These are phyloP conservation scores for Melaleuca alternifolia DNA, from an alignment of 345 rosid genomes.

Conservation along the genomic window DNA sequence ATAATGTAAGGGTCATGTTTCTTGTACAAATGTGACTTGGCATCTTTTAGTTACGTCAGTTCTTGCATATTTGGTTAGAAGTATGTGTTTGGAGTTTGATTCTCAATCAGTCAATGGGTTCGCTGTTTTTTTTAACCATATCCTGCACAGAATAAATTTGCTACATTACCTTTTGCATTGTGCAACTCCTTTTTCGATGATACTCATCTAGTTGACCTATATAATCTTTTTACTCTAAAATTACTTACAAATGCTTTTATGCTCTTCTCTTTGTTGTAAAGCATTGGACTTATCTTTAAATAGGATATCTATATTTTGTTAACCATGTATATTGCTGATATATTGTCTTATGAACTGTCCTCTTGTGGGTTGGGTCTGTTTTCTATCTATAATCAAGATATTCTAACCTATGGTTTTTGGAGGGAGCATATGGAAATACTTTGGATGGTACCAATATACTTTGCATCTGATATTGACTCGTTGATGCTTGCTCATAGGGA, in stretches of 20 bases:
- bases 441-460: not conserved
- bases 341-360: not conserved
- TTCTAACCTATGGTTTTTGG: not conserved
- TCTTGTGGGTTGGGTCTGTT: not conserved
- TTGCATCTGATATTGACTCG: not conserved
- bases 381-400: not conserved
- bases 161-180: not conserved
- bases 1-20: not conserved
- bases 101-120: not conserved
- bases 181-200: not conserved
- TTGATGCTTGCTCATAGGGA: slow-evolving; percentile 30
- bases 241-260: not conserved
- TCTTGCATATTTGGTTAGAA: not conserved
- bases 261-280: not conserved
- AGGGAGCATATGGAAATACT: not conserved
- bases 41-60: not conserved
- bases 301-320: not conserved
- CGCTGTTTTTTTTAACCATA: not conserved
- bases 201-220: not conserved
- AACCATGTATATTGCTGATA: not conserved
- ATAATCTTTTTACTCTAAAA: not conserved
- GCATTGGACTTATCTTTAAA: not conserved
- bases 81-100: not conserved
- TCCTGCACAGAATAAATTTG: not conserved
- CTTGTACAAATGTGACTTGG: not conserved